Percentiles rank a stretch among this genome's conserved stretches.
Conservation (phyloP, 2,329 filamentous ascomycete species). For the Neonectria punicea region DNA sequence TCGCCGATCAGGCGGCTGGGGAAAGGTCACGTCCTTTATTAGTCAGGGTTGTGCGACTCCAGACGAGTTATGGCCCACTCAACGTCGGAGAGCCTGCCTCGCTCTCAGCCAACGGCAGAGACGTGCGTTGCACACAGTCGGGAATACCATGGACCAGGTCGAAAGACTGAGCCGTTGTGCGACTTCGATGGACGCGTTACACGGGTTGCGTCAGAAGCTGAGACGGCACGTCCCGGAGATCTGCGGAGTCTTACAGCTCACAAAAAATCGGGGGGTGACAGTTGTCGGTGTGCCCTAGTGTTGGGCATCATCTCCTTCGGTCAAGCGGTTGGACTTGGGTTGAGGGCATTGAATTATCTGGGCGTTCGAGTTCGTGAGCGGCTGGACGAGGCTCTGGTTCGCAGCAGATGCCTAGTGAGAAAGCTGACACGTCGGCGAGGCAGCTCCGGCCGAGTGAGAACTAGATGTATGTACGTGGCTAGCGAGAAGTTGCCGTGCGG, state of each 20-base stretch:
- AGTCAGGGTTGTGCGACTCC: not conserved
- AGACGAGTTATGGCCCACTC: not conserved
- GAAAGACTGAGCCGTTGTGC: conserved; percentile 1
- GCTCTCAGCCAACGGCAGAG: not conserved
- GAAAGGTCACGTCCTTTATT: conserved; percentile 5
- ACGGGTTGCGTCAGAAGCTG: conserved; percentile 6
- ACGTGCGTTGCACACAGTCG: not conserved
- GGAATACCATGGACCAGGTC: not conserved
- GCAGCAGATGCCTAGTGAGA: conserved; percentile 12
- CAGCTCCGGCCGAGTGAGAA: conserved; percentile 4
- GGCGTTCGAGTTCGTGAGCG: not conserved
- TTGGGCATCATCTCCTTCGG: not conserved
- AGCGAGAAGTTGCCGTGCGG: conserved; percentile 2
- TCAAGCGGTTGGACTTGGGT: not conserved
- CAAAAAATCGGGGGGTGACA: not conserved
- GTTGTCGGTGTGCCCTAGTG: not conserved
- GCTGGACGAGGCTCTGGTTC: conserved; percentile 4
- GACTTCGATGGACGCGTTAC: conserved; percentile 15
- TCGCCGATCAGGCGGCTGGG: conserved; percentile 14
- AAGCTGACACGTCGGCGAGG: conserved; percentile 8
- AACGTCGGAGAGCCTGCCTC: not conserved
- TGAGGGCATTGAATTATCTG: conserved; percentile 1
- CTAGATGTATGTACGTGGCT: conserved; percentile 21
- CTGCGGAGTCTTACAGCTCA: conserved; percentile 2
- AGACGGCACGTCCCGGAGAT: conserved; percentile 13